Base-by-base conservation (phyloP, 2,329 filamentous ascomycete genomes). In the Verticillium nonalfalfae region DNA sequence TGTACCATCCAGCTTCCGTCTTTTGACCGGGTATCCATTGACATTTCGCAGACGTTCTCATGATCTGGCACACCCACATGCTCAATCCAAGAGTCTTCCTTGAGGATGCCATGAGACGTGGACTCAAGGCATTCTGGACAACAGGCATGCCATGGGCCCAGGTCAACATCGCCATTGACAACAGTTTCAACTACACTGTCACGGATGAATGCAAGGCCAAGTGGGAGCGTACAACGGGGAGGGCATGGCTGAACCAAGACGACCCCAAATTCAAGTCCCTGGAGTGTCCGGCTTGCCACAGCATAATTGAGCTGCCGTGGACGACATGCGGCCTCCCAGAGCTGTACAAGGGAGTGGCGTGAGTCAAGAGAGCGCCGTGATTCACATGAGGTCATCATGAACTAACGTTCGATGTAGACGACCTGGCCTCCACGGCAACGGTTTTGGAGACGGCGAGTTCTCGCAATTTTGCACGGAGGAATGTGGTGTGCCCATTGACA, bases 21-120 rank as follows among this genome's bases (percentile, higher is more conserved):
- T 21, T 59, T 63, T 40, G 4, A n/a, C 9, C 3, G n/a, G 6
- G 57, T 57, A 38, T 31, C 34, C 36, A 18, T n/a, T 36, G 35
- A 63, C 50, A 38, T 52, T 66, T 33, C 39, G 39, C 72, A 80
- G 90, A 93, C 73, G 84, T 93, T 0, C 73, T 93, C 21, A 90
- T 93, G 88, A 86, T 93, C 0, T 90, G 88, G 87, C 90, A 94
- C 72, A 78, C 89, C 0, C 90, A 91, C 68, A 88, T 91, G 84
- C 82, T 94, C 3, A 93, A 93, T 66, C 90, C 90, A 0, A 79
- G 88, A 50, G 78, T 77, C n/a, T 93, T 87, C 69, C 81, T 92
- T 4, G 89, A 93, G 68, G 90, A 94, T 70, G 87, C 86, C 68
- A 76, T 92, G 60, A 81, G 89, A 7, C 74, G 78, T 34, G 85